Evolutionary conservation across 148 eudicot genomes (phyloP).

Genomic region (Persicaria tinctoria): DNA sequence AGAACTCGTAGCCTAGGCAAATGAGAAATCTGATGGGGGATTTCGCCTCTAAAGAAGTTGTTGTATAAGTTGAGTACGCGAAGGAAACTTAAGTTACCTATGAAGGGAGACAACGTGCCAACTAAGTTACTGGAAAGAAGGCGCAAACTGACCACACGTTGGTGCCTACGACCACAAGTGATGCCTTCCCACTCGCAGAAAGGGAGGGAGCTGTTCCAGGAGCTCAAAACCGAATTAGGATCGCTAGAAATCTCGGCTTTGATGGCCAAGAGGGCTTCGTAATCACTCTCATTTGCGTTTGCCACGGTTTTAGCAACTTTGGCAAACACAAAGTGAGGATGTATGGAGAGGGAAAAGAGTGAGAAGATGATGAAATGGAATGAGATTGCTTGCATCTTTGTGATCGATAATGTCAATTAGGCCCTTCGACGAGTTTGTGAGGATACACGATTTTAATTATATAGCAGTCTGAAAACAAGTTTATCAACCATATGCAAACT

Average conservation of each 20-base stretch:
- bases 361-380: too few relatives aligned
- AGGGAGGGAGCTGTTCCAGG: slow-evolving; percentile 4
- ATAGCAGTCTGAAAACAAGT: too few relatives aligned
- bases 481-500: too few relatives aligned
- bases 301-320: too few relatives aligned
- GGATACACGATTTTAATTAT: too few relatives aligned
- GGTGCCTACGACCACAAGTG: slow-evolving; percentile 3
- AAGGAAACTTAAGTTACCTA: slow-evolving; percentile 25
- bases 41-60: slow-evolving; percentile 17
- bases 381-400: too few relatives aligned
- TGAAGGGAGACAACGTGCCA: slow-evolving; percentile 16
- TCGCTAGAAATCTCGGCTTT: not conserved
- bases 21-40: slow-evolving; percentile 20
- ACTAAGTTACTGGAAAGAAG: not conserved
- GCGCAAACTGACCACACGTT: not conserved
- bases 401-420: too few relatives aligned
- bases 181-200: slow-evolving; percentile 19
- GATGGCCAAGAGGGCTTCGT: not conserved
- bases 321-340: too few relatives aligned
- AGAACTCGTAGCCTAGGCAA: slow-evolving; percentile 16
- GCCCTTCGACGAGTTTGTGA: too few relatives aligned
- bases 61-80: not conserved
- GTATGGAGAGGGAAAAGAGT: too few relatives aligned
- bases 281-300: not conserved
- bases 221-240: not conserved